A percentile compares a stretch with the other conserved stretches of the same genome.
These are phyloP conservation scores for Boletus huronensis DNA, from an alignment of 768 basidiomycete genomes.

Conservation along the genomic window DNA sequence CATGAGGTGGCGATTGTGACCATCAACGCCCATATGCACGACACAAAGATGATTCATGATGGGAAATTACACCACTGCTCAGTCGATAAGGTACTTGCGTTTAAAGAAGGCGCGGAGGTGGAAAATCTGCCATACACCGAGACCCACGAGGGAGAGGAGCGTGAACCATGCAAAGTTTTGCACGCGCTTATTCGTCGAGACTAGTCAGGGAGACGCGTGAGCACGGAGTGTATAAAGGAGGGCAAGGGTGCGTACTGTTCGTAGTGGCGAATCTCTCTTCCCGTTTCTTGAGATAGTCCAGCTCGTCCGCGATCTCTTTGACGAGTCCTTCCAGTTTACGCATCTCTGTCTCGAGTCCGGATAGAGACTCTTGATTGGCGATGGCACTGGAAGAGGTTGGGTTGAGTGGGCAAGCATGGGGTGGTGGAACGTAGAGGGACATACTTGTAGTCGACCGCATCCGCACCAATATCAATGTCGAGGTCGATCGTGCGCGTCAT, in stretches of 20 bases:
- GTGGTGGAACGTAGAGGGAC: slow-evolving; percentile 24
- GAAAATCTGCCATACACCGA: slow-evolving; percentile 94
- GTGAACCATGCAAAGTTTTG: slow-evolving; percentile 93
- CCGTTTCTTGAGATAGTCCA: slow-evolving; percentile 86
- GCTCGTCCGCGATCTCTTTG: slow-evolving; percentile 91
- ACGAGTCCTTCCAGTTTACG: slow-evolving; percentile 93
- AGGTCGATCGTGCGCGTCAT: slow-evolving; percentile 77
- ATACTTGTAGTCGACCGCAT: slow-evolving; percentile 98
- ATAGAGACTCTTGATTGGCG: slow-evolving; percentile 96
- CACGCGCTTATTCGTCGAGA: slow-evolving; percentile 88
- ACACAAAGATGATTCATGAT: slow-evolving; percentile 1
- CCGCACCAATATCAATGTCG: slow-evolving; percentile 96
- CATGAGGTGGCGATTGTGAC: background rate
- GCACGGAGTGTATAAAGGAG: background rate
- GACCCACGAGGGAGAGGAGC: slow-evolving; percentile 65
- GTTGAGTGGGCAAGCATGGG: background rate
- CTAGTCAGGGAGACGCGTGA: slow-evolving; percentile 37
- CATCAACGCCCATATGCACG: background rate
- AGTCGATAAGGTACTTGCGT: slow-evolving; percentile 91
- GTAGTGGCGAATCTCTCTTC: slow-evolving; percentile 86
- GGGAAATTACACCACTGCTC: slow-evolving; percentile 20
- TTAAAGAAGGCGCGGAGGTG: slow-evolving; percentile 96
- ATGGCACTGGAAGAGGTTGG: slow-evolving; percentile 65
- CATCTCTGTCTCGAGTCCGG: slow-evolving; percentile 97
- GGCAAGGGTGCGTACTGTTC: slow-evolving; percentile 63